A percentile compares a stretch with the other conserved stretches of the same genome.
Evolutionary conservation across 495 filamentous ascomycete genomes (phyloP).

Genomic region (Aspergillus taichungensis): DNA sequence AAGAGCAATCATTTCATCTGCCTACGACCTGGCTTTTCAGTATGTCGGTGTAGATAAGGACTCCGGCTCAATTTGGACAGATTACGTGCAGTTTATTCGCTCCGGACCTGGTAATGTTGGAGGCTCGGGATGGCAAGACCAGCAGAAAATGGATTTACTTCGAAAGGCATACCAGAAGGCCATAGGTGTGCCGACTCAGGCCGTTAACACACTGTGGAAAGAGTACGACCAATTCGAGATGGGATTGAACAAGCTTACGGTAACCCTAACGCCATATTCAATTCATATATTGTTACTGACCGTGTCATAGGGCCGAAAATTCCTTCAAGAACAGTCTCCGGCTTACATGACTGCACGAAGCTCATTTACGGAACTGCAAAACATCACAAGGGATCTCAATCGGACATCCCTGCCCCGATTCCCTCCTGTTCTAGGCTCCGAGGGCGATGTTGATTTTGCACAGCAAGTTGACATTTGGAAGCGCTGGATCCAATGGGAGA

Average conservation of each 20-base stretch:
- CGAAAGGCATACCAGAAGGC: conserved; percentile 88
- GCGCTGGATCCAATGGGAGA: conserved; percentile 90
- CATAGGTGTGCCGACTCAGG: conserved; percentile 71
- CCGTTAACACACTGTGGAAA: conserved; percentile 80
- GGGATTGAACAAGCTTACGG: conserved; percentile 79
- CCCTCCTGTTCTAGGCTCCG: conserved; percentile 76
- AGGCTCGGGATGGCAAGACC: conserved; percentile 85
- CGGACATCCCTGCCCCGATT: conserved; percentile 71
- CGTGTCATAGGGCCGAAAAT: conserved; percentile 66
- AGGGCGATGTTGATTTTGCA: conserved; percentile 76
- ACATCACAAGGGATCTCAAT: conserved; percentile 68
- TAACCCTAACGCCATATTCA: conserved; percentile 22
- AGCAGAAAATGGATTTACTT: conserved; percentile 92
- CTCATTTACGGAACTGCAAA: conserved; percentile 72
- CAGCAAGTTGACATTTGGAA: conserved; percentile 89
- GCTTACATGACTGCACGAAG: conserved; percentile 89
- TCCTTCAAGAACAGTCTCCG: conserved; percentile 82
- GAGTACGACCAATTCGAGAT: conserved; percentile 96
- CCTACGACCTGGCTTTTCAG: conserved; percentile 85
- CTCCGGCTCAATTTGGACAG: conserved; percentile 81
- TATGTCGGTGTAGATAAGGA: conserved; percentile 88
- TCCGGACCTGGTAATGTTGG: conserved; percentile 75
- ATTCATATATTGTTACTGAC: not conserved
- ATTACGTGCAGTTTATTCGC: conserved; percentile 86
- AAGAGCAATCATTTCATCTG: conserved; percentile 64